Evolutionary conservation across 345 rosid genomes (phyloP).

Genomic region (Gossypium thurberi): DNA sequence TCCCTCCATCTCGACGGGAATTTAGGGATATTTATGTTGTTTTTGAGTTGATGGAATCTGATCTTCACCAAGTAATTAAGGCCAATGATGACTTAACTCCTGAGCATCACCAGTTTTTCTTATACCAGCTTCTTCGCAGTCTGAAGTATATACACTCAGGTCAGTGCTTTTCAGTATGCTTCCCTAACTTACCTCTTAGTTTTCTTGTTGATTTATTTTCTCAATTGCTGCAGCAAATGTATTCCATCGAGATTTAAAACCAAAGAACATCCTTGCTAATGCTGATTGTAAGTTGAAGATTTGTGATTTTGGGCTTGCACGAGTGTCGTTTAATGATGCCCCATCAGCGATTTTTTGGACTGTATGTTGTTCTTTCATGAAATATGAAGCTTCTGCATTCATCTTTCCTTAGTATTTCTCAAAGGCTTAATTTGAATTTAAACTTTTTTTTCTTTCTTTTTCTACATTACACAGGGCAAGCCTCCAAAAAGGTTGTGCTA

Average conservation of each 20-base stretch:
- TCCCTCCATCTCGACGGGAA: slow-evolving; percentile 96
- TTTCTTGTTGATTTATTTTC: slow-evolving; percentile 7
- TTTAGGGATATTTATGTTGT: slow-evolving; percentile 90
- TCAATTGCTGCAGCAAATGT: slow-evolving; percentile 65
- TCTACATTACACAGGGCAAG: neutral
- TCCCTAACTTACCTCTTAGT: neutral
- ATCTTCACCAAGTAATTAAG: slow-evolving; percentile 94
- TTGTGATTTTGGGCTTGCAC: slow-evolving; percentile 98
- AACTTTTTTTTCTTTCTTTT: neutral
- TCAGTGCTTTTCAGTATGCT: slow-evolving; percentile 23
- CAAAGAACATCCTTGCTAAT: slow-evolving; percentile 95
- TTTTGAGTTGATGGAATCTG: slow-evolving; percentile 97
- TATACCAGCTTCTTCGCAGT: slow-evolving; percentile 98
- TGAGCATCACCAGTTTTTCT: slow-evolving; percentile 92
- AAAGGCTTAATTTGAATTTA: neutral
- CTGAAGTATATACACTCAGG: slow-evolving; percentile 90
- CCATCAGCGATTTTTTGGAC: slow-evolving; percentile 95
- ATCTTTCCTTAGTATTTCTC: neutral
- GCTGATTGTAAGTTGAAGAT: slow-evolving; percentile 98
- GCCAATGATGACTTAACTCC: slow-evolving; percentile 97
- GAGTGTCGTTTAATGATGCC: slow-evolving; percentile 93
- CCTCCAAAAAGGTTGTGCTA: slow-evolving; percentile 3
- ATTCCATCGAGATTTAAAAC: slow-evolving; percentile 93
- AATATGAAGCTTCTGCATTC: slow-evolving; percentile 34
- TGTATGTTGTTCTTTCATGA: slow-evolving; percentile 40